A percentile compares a stretch with the other conserved stretches of the same genome.
These are phyloP conservation scores for Boletus rubescentipes DNA, from an alignment of 768 basidiomycete species.

Conservation along the genomic window DNA sequence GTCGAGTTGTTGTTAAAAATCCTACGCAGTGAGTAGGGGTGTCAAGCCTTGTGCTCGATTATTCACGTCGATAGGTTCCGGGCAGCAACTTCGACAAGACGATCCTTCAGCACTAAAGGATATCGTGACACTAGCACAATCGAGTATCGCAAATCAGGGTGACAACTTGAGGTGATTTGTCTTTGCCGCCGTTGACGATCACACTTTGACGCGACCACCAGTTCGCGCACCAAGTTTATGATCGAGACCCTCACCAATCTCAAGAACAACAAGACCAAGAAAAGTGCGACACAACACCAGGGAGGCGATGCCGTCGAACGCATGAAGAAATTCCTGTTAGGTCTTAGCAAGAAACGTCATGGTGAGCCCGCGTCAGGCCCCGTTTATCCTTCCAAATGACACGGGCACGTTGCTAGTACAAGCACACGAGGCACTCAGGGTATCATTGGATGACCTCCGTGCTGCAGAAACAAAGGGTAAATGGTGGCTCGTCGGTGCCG, in stretches of 20 bases:
- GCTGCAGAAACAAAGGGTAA: constrained; percentile 85
- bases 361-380: constrained; percentile 38
- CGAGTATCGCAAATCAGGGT: constrained; percentile 56
- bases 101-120: constrained; percentile 92
- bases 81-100: constrained; percentile 85
- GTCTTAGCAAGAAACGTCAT: constrained; percentile 74
- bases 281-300: constrained; percentile 62
- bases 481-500: constrained; percentile 99
- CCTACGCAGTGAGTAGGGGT: constrained; percentile 58
- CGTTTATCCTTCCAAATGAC: background rate
- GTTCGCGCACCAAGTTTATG: constrained; percentile 94
- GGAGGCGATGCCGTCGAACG: constrained; percentile 75
- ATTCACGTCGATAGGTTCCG: constrained; percentile 65
- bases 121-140: constrained; percentile 80
- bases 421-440: constrained; percentile 81
- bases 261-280: constrained; percentile 86
- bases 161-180: constrained; percentile 48
- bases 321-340: constrained; percentile 84
- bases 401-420: constrained; percentile 51
- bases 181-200: background rate
- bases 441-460: constrained; percentile 82
- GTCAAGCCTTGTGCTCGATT: background rate
- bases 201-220: constrained; percentile 30
- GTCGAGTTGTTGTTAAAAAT: constrained; percentile 89
- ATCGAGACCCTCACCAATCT: constrained; percentile 89